phyloP scores from a whole-genome alignment of 2,329 filamentous ascomycete genomes.

The Xylariaceae sp. region DNA sequence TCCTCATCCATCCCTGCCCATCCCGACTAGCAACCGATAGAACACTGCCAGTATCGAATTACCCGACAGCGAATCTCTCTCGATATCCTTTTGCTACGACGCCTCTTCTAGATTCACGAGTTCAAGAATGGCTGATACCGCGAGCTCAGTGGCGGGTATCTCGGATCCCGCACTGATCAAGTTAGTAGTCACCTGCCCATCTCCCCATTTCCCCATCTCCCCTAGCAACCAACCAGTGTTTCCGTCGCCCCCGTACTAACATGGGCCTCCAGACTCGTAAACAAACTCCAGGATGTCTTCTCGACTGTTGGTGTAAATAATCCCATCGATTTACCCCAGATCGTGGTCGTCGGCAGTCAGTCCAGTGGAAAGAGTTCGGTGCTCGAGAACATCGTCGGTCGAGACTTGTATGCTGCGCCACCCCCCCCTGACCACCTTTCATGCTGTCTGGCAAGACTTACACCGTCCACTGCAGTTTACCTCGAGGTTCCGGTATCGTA shows the following conservation, averaged over 20 bases:
- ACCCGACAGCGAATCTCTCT: background rate
- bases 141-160: conserved; percentile 52
- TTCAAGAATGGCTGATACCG: conserved; percentile 29
- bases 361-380: conserved; percentile 99
- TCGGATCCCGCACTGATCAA: conserved; percentile 63
- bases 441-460: conserved; percentile 4
- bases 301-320: conserved; percentile 98
- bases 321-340: conserved; percentile 97
- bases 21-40: background rate
- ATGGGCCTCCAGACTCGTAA: conserved; percentile 63
- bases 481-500: conserved; percentile 95
- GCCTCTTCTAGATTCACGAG: background rate
- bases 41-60: background rate
- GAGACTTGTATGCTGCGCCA: conserved; percentile 78
- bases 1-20: background rate
- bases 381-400: conserved; percentile 94
- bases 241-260: conserved; percentile 26
- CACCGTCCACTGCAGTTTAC: conserved; percentile 56
- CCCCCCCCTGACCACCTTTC: conserved; percentile 3
- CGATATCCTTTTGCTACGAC: background rate
- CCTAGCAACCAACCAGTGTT: conserved; percentile 18
- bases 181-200: conserved; percentile 35
- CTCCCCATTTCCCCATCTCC: conserved; percentile 12
- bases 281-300: conserved; percentile 99
- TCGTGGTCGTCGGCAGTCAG: conserved; percentile 95